Evolutionary conservation across 1,284 basidiomycete species (phyloP).

Genomic region (Apiotrichum sp.): DNA sequence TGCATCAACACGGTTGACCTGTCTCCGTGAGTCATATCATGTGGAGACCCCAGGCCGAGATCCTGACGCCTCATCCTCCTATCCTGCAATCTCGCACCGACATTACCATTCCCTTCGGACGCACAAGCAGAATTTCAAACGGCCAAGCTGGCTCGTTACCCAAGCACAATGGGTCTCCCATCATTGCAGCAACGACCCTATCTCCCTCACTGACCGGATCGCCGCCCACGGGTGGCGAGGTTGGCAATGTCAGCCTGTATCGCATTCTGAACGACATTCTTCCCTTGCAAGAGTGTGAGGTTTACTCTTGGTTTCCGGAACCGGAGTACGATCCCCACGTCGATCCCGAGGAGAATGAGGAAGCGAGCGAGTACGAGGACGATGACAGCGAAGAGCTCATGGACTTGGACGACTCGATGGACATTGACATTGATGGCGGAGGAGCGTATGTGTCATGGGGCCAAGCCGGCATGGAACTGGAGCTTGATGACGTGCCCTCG

Average conservation of each 20-base stretch:
- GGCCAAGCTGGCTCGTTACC: constrained; percentile 2
- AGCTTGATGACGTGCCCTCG: constrained; percentile 20
- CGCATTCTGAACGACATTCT: constrained; percentile 86
- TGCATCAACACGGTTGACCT: constrained; percentile 21
- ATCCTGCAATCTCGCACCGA: not conserved
- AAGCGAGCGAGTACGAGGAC: constrained; percentile 32
- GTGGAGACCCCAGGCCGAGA: constrained; percentile 7
- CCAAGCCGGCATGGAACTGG: constrained; percentile 30
- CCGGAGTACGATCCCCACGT: constrained; percentile 93
- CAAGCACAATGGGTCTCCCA: not conserved
- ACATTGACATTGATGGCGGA: constrained; percentile 39
- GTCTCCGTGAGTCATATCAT: constrained; percentile 23
- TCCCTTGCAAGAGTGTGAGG: constrained; percentile 84
- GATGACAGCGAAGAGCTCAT: constrained; percentile 30
- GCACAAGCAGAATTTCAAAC: constrained; percentile 1
- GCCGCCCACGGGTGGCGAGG: constrained; percentile 9
- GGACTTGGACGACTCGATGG: constrained; percentile 26
- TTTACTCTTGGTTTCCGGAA: constrained; percentile 90
- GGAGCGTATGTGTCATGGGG: constrained; percentile 26
- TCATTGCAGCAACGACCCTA: not conserved
- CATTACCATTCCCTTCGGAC: not conserved
- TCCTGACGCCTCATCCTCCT: constrained; percentile 6
- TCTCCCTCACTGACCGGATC: constrained; percentile 1
- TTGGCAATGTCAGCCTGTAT: constrained; percentile 53
- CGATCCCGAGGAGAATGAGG: constrained; percentile 67